A percentile compares a stretch with the other conserved stretches of the same genome.
Evolutionary conservation across 306 rosid genomes (phyloP).

Genomic region (Gastrolobium villosum): DNA sequence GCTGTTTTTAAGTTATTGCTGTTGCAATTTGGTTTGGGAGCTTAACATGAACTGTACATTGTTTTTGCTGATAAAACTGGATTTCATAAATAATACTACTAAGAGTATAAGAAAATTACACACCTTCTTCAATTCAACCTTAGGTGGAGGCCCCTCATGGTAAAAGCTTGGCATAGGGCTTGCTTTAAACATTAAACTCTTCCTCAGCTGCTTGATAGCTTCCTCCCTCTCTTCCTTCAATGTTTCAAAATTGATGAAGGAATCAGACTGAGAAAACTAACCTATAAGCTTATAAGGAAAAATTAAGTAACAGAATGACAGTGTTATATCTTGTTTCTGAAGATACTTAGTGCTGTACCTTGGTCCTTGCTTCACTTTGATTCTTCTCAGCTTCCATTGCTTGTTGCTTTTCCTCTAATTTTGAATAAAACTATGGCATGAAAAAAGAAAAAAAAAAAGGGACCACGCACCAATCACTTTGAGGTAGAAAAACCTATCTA

Average conservation of each 20-base stretch:
- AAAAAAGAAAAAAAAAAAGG: constrained; percentile 31
- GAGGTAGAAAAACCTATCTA: constrained; percentile 32
- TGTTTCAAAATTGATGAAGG: constrained; percentile 49
- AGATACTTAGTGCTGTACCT: constrained; percentile 64
- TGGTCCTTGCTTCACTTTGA: constrained; percentile 89
- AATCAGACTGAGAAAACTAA: constrained; percentile 35
- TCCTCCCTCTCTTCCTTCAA: constrained; percentile 88
- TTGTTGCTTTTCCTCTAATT: constrained; percentile 90
- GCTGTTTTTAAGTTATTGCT: constrained; percentile 12
- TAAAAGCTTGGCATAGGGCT: constrained; percentile 98
- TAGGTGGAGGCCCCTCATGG: constrained; percentile 97
- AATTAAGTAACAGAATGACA: constrained; percentile 42
- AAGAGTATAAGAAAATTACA: constrained; percentile 41
- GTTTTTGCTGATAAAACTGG: constrained; percentile 13
- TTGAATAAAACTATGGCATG: constrained; percentile 71
- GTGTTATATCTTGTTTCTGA: constrained; percentile 18
- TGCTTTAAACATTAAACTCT: constrained; percentile 93
- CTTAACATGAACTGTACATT: constrained; percentile 30
- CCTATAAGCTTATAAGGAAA: constrained; percentile 7
- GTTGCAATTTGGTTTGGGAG: constrained; percentile 39
- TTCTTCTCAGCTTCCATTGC: constrained; percentile 90
- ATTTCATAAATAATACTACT: constrained; percentile 2
- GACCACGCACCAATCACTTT: constrained; percentile 33
- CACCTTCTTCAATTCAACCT: constrained; percentile 96
- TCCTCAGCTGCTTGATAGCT: constrained; percentile 87